Evolutionary conservation across 306 rosid genomes (phyloP).

Genomic region (Begonia masoniana): DNA sequence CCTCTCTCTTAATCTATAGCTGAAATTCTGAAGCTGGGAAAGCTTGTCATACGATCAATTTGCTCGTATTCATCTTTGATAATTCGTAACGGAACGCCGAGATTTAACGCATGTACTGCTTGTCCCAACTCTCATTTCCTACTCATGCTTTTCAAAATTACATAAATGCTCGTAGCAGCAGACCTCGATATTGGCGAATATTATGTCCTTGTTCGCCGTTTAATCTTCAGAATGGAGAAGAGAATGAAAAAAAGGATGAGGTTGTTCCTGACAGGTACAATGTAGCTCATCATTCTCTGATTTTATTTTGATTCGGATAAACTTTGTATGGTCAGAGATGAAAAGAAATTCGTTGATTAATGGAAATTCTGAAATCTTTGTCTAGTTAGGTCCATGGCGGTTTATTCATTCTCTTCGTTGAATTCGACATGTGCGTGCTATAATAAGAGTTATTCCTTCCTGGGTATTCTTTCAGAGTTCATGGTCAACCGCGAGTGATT

Average conservation of each 20-base stretch:
- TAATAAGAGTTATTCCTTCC: too few species aligned
- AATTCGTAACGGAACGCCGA: background rate
- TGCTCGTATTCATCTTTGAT: background rate
- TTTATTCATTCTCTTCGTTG: background rate
- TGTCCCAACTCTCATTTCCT: constrained; percentile 35
- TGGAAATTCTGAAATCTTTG: background rate
- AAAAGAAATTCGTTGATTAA: background rate
- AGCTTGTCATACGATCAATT: too few species aligned
- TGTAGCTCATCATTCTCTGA: constrained; percentile 5
- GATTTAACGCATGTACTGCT: constrained; percentile 32
- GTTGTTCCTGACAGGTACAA: constrained; percentile 24
- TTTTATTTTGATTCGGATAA: constrained; percentile 12
- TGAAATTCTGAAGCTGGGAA: background rate
- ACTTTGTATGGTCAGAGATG: background rate
- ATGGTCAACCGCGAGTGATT: constrained; percentile 31
- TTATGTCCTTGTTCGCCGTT: constrained; percentile 32
- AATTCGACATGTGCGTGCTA: too few species aligned
- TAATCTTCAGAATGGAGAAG: constrained; percentile 17
- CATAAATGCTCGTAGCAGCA: constrained; percentile 14
- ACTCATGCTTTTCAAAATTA: constrained; percentile 24
- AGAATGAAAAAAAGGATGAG: constrained; percentile 6
- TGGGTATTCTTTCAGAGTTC: constrained; percentile 18
- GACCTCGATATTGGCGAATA: constrained; percentile 17
- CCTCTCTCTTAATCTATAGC: background rate
- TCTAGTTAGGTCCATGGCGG: background rate